Base-by-base conservation (phyloP, 2,329 filamentous ascomycete genomes). In the Aureobasidium melanogenum region DNA sequence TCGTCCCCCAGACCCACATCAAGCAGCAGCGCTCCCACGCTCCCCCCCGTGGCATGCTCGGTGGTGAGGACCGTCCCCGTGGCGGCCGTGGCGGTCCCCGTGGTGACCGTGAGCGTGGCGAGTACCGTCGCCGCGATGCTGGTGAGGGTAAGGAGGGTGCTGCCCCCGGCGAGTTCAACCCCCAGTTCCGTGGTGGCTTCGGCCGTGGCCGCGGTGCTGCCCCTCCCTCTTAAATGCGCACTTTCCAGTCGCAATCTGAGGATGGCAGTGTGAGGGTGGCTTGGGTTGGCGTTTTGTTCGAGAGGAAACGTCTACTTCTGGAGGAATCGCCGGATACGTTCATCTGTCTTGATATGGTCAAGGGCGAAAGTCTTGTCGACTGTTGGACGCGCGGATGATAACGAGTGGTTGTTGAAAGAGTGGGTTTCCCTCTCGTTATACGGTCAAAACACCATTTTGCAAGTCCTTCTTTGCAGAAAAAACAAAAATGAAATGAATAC, bases 11-110 rank as follows among this genome's bases (percentile, higher is more conserved):
- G 75, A 99, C 94, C 75, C 94, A 99, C 88, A 97, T 99, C 84
- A 99, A 99, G 90, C 92, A 97, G 85, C 91, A 97, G 86, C 91
- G 94, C 80, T 94, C 91, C 74, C 91, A 97, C 82, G 92, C 91
- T 82, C 93, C 93, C 80, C 93, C 94, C 76, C 92, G 94, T 75
- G 94, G 94, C 77, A 97, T 99, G 94, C 87, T 97, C 83, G 91
- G 91, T 73, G 85, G 83, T 75, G 85, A 87, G 69, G 92, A 96
- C 77, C 87, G 88, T 70, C 68, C 68, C 64, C 90, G 89, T 75
- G 88, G 89, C 79, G 88, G 89, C 79, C 88, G 90, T 82, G 87
- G 88, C 80, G 87, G 87, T 69, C 84, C 82, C 74, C 81, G 83
- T 75, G 88, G 89, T 73, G 87, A 91, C 80, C 92, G 92, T 77